A percentile compares a stretch with the other conserved stretches of the same genome.
These are phyloP conservation scores for Salisapilia sapeloensis DNA, from an alignment of 352 stramenopile genomes.

Conservation along the genomic window DNA sequence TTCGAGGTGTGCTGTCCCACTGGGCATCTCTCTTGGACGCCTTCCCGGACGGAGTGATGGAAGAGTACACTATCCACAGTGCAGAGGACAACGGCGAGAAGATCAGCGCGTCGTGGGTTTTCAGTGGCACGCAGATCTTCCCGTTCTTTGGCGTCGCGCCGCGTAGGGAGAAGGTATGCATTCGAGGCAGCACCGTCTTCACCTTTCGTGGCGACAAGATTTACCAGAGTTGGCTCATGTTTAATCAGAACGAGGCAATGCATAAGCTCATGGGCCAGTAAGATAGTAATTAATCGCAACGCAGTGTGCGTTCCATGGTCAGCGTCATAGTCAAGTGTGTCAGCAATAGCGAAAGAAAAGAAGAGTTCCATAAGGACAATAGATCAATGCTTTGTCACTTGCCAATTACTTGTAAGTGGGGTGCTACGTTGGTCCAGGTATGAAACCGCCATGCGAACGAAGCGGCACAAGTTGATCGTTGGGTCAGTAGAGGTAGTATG, in stretches of 20 bases:
- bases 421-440: too few relatives aligned
- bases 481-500: too few relatives aligned
- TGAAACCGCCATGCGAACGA: too few relatives aligned
- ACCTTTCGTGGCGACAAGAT: slow-evolving; percentile 68
- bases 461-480: too few relatives aligned
- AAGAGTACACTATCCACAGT: slow-evolving; percentile 59
- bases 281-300: too few relatives aligned
- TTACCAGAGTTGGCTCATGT: slow-evolving; percentile 45
- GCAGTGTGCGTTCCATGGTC: too few relatives aligned
- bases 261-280: slow-evolving; percentile 60
- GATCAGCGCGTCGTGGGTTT: slow-evolving; percentile 58
- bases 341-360: too few relatives aligned
- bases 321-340: too few relatives aligned
- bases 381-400: too few relatives aligned
- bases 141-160: slow-evolving; percentile 53
- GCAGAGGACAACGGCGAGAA: slow-evolving; percentile 35
- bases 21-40: slow-evolving; percentile 49
- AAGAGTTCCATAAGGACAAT: too few relatives aligned
- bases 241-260: slow-evolving; percentile 55
- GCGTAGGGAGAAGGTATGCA: slow-evolving; percentile 61
- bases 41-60: slow-evolving; percentile 70
- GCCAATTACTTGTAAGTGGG: too few relatives aligned
- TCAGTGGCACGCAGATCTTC: slow-evolving; percentile 64
- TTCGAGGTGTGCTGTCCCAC: slow-evolving; percentile 54
- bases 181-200: slow-evolving; percentile 58